Conservation (phyloP, 768 basidiomycete genomes). For the Auricularia sp. region DNA sequence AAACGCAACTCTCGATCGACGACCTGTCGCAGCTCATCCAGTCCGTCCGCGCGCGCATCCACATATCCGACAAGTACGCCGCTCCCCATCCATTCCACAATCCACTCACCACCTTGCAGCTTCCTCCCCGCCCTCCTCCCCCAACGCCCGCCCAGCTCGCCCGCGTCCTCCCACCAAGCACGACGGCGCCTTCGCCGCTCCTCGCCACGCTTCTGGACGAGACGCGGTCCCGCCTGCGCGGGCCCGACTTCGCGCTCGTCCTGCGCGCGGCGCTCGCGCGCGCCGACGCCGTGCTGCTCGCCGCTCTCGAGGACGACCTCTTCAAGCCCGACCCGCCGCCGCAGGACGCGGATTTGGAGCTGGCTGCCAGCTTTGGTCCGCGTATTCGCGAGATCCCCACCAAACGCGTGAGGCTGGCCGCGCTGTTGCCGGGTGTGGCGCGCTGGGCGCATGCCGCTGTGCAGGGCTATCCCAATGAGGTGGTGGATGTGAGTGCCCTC, state of each 20-base stretch:
- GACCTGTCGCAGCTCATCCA: not conserved
- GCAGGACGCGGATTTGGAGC: constrained; percentile 32
- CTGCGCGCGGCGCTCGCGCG: constrained; percentile 66
- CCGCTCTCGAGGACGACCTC: constrained; percentile 54
- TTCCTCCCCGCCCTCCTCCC: constrained; percentile 66
- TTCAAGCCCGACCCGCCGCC: constrained; percentile 35
- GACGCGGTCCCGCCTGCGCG: constrained; percentile 53
- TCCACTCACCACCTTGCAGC: constrained; percentile 24
- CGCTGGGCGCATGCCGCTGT: constrained; percentile 67
- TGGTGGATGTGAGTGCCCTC: too few relatives aligned
- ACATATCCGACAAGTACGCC: not conserved
- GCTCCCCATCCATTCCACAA: constrained; percentile 4
- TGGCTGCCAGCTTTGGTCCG: constrained; percentile 14
- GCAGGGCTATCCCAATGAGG: constrained; percentile 62
- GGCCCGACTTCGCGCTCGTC: constrained; percentile 60
- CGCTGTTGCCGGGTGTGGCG: constrained; percentile 69
- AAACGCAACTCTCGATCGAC: not conserved
- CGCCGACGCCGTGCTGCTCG: constrained; percentile 54
- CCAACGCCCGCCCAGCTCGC: constrained; percentile 61
- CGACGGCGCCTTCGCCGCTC: constrained; percentile 6
- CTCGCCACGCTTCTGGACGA: constrained; percentile 35
- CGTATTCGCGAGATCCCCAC: not conserved
- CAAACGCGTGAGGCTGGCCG: constrained; percentile 54
- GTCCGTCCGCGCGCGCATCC: not conserved
- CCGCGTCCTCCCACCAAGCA: constrained; percentile 55